phyloP scores from a whole-genome alignment of 2,329 filamentous ascomycete species.

The Alternaria sp. region DNA sequence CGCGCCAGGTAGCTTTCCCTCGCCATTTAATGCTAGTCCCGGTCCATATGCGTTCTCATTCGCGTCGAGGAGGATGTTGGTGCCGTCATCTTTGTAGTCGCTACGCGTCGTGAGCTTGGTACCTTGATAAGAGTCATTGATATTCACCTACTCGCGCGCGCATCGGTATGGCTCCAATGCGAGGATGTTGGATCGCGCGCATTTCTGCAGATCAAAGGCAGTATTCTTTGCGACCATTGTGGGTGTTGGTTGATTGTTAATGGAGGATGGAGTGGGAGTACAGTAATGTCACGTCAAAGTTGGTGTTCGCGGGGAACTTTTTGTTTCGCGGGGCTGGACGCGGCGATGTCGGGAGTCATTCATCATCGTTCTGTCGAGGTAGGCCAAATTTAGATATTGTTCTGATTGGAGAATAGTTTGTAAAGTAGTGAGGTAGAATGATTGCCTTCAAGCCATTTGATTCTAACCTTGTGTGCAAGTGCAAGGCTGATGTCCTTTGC shows the following conservation, averaged over 20 bases:
- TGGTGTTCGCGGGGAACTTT: constrained; percentile 37
- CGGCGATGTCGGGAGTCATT: constrained; percentile 29
- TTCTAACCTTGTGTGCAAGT: too few species aligned
- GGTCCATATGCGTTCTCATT: constrained; percentile 98
- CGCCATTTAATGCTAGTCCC: constrained; percentile 65
- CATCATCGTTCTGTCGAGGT: not conserved
- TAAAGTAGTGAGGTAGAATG: not conserved
- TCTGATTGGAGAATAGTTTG: not conserved
- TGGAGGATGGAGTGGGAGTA: not conserved
- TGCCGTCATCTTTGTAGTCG: constrained; percentile 99
- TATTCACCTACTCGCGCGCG: constrained; percentile 59
- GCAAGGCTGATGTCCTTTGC: too few species aligned
- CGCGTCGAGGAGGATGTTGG: constrained; percentile 93
- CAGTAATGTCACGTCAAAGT: constrained; percentile 3
- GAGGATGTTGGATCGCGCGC: constrained; percentile 62
- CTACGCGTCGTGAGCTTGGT: constrained; percentile 55
- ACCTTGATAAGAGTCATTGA: constrained; percentile 13
- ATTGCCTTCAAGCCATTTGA: not conserved
- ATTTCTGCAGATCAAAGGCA: constrained; percentile 59
- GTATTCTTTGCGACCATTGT: constrained; percentile 38
- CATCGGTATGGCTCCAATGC: constrained; percentile 63
- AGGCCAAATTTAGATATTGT: not conserved
- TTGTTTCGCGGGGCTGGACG: constrained; percentile 32
- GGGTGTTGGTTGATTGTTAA: not conserved
- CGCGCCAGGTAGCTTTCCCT: constrained; percentile 59